A percentile compares a stretch with the other conserved stretches of the same genome.
Conservation (phyloP, 192 early-diverging fungal species). For the Geosiphon pyriformis region DNA sequence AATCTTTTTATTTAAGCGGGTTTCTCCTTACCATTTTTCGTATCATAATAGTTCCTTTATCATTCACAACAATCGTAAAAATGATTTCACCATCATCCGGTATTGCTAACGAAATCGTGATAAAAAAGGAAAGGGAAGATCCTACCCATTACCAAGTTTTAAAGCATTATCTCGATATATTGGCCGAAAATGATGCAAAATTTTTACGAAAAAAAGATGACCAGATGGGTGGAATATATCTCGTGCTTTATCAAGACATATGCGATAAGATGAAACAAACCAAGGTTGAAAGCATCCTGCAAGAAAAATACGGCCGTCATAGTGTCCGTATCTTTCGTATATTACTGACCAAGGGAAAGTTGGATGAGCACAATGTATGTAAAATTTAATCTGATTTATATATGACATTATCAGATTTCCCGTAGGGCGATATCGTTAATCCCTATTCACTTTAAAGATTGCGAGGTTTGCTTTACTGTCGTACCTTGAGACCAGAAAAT, state of each 20-base stretch:
- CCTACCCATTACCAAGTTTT: constrained; percentile 36
- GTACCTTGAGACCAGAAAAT: constrained; percentile 55
- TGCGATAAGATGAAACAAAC: constrained; percentile 48
- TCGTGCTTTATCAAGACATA: constrained; percentile 53
- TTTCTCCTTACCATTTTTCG: background rate
- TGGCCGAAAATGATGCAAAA: constrained; percentile 47
- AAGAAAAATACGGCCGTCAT: constrained; percentile 54
- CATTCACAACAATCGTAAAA: constrained; percentile 17
- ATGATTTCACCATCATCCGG: constrained; percentile 5
- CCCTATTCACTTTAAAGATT: constrained; percentile 27
- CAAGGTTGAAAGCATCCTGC: constrained; percentile 50
- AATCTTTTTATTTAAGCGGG: background rate
- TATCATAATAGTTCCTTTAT: background rate
- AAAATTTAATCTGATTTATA: too few species aligned
- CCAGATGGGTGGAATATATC: constrained; percentile 53
- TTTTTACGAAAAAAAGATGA: constrained; percentile 54
- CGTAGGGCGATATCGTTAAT: background rate
- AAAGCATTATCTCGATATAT: constrained; percentile 54
- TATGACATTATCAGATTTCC: background rate
- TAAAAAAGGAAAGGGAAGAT: constrained; percentile 23
- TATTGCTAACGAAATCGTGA: background rate
- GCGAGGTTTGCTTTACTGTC: constrained; percentile 64
- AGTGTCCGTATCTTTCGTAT: constrained; percentile 60
- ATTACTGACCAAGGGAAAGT: constrained; percentile 64
- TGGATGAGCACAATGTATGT: constrained; percentile 60